A percentile compares a stretch with the other conserved stretches of the same genome.
phyloP scores from a whole-genome alignment of 768 basidiomycete genomes.

The Lentinula aciculospora region DNA sequence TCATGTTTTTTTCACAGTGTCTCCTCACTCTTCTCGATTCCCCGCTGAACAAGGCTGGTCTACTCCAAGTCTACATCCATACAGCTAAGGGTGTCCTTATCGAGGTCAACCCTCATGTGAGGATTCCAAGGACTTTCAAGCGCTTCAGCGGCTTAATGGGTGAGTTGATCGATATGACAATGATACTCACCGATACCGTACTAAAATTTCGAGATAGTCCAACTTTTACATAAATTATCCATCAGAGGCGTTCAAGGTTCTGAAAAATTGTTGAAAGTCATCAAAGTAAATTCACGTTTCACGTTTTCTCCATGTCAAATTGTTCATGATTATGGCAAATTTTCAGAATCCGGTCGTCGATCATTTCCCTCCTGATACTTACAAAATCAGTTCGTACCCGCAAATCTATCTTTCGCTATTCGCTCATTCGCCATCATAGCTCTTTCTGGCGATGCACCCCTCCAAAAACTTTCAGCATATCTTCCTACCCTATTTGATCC shows the following conservation, averaged over 20 bases:
- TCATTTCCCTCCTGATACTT: slow-evolving; percentile 91
- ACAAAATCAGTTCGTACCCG: slow-evolving; percentile 53
- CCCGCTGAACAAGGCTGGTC: slow-evolving; percentile 94
- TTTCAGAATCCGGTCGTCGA: slow-evolving; percentile 87
- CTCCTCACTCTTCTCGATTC: slow-evolving; percentile 95
- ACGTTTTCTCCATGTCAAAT: not conserved
- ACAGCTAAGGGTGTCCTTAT: slow-evolving; percentile 95
- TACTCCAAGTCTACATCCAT: slow-evolving; percentile 97
- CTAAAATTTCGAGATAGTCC: slow-evolving; percentile 44
- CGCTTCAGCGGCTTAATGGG: slow-evolving; percentile 98
- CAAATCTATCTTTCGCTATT: not conserved
- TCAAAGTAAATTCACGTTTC: slow-evolving; percentile 60
- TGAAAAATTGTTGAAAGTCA: slow-evolving; percentile 94
- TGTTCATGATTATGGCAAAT: slow-evolving; percentile 1
- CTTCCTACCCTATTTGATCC: slow-evolving; percentile 67
- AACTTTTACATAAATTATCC: slow-evolving; percentile 90
- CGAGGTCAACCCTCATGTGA: slow-evolving; percentile 96
- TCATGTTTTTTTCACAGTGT: slow-evolving; percentile 54
- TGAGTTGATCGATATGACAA: slow-evolving; percentile 26
- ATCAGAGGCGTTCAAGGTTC: slow-evolving; percentile 96
- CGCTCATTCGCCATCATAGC: slow-evolving; percentile 36
- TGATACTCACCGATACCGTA: not conserved
- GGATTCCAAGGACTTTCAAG: slow-evolving; percentile 98
- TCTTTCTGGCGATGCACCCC: slow-evolving; percentile 86
- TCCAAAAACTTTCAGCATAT: slow-evolving; percentile 75